These are phyloP conservation scores for Colletotrichum sp. DNA, from an alignment of 2,329 filamentous ascomycete species.

Conservation along the genomic window DNA sequence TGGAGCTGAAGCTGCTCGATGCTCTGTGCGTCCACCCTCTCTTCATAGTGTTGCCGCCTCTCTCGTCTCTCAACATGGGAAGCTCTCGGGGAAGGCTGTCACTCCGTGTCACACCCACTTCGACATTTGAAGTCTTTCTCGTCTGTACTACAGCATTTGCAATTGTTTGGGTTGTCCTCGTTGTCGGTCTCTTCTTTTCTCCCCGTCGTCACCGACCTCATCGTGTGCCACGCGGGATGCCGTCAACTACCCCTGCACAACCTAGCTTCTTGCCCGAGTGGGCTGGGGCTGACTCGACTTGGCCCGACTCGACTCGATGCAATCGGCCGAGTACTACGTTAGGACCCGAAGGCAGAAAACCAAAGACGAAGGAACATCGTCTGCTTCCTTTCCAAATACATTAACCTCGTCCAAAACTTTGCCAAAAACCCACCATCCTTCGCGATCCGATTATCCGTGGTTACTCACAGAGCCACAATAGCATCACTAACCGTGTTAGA, in stretches of 20 bases:
- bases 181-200: not conserved
- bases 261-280: not conserved
- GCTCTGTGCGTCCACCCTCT: not conserved
- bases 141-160: not conserved
- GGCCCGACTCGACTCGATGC: not conserved
- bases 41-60: too few species aligned
- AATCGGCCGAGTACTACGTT: not conserved
- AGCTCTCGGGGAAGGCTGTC: not conserved
- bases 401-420: not conserved
- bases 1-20: not conserved
- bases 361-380: not conserved
- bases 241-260: not conserved
- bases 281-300: not conserved
- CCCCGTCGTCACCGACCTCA: not conserved
- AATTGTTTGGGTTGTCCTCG: not conserved
- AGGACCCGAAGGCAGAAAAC: not conserved
- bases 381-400: not conserved
- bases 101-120: not conserved
- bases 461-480: not conserved
- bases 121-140: not conserved
- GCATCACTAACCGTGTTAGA: not conserved
- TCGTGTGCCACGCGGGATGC: not conserved
- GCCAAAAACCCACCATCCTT: not conserved
- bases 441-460: not conserved
- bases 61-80: not conserved